Evolutionary conservation across 192 early-diverging fungal species (phyloP).

Genomic region (Pecoramyces ruminantium): DNA sequence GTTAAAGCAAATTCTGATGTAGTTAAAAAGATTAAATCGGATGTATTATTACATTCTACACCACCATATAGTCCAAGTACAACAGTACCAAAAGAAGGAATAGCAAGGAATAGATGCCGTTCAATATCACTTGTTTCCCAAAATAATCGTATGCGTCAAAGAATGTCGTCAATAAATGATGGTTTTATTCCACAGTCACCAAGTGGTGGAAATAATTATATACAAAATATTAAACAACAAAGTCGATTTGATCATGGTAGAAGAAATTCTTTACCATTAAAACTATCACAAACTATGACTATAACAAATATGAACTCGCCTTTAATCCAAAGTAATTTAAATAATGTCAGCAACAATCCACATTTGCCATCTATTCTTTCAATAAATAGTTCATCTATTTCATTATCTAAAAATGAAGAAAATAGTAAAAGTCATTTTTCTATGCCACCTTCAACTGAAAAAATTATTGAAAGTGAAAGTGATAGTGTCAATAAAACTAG

Average conservation of each 20-base stretch:
- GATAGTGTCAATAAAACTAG: no score
- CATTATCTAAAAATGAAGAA: neutral
- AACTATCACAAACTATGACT: neutral
- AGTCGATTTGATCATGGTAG: neutral
- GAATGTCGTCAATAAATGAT: neutral
- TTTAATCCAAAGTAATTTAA: neutral
- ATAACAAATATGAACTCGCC: neutral
- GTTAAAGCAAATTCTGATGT: slow-evolving; percentile 82
- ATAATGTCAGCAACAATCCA: neutral
- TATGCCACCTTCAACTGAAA: no score
- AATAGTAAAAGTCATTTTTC: neutral
- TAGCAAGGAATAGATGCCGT: neutral
- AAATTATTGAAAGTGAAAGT: no score
- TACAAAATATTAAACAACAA: neutral
- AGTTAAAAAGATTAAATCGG: slow-evolving; percentile 59
- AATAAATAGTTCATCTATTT: neutral
- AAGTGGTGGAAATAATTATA: neutral
- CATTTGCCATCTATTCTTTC: neutral
- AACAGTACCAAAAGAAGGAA: neutral
- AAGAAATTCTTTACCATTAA: neutral
- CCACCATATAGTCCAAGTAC: neutral
- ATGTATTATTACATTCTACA: slow-evolving; percentile 9
- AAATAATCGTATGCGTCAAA: neutral
- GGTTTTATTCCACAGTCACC: neutral
- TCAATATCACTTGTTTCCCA: neutral